Evolutionary conservation across 805 yeast genomes (phyloP), one percentile per base, ranked within the genome.

Genomic region (Isabelozyma rhagii): DNA sequence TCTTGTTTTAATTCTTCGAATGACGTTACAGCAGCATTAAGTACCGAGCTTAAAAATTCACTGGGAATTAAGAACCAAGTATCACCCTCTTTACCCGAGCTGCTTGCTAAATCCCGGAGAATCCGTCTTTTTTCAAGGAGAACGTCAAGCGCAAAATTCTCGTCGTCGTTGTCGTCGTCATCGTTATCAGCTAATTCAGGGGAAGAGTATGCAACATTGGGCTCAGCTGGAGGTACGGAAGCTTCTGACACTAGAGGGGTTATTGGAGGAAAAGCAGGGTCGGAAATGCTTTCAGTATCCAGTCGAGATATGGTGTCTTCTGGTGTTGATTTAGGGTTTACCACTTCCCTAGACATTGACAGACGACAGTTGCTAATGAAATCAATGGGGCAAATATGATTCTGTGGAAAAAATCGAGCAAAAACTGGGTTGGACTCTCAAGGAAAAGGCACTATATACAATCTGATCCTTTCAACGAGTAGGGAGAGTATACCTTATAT

Each of bases 41-140:
- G 59, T 49, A 82, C 78, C 4, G 52, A 54, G 39, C 68, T 62
- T 18, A 74, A 64, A 76, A 81, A 83, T 0, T 55, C 62, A 11
- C 67, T 62, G 1, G 87, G 80, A 9, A 83, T 70, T 25, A 80
- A 68, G 55, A 67, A 80, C 57, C 78, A 75, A 31, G 6, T 28
- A 15, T 43, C 45, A 28, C 45, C 45, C 7, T 43, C 38, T 14
- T 27, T 28, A 17, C 34, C 45, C 5, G 45, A n/a, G 3, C 11
- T 3, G 13, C 27, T 31, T 8, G 27, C 21, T 3, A 43, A 11
- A 8, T 28, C 39, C 8, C 45, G 45, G 14, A 43, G 14, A 3
- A 18, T 13, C 28, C 14, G 25, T 18, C 28, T 18, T 5, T 27
- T 18, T 11, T 18, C 44, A 27, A 27, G 14, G 11, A 41, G 28